Conservation (phyloP, 176 grass and related monocot species). For the Cymbopogon citratus region DNA sequence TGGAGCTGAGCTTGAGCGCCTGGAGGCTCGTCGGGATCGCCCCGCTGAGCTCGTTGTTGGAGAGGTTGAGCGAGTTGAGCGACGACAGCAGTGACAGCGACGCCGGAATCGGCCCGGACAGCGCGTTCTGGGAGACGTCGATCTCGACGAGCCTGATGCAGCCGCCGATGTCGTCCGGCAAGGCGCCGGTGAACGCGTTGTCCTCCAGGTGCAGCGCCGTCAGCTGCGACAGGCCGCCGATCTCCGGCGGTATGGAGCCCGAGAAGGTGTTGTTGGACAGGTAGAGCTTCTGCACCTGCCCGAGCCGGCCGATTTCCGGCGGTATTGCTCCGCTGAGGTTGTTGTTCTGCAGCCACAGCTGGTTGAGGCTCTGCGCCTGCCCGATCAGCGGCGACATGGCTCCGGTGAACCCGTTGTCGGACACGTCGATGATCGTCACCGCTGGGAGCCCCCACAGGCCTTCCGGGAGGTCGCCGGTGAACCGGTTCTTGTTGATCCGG, state of each 20-base stretch:
- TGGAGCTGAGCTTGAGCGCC: conserved; percentile 59
- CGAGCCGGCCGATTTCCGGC: conserved; percentile 45
- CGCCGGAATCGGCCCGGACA: conserved; percentile 50
- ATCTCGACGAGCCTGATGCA: conserved; percentile 57
- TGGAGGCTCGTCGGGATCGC: conserved; percentile 54
- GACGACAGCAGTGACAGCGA: conserved; percentile 39
- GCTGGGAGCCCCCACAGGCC: conserved; percentile 56
- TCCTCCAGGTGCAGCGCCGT: conserved; percentile 52
- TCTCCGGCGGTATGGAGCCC: conserved; percentile 48
- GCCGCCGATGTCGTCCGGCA: conserved; percentile 45
- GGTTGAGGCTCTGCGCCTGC: conserved; percentile 40
- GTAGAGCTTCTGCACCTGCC: conserved; percentile 55
- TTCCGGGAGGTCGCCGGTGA: conserved; percentile 47
- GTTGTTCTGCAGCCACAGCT: conserved; percentile 67
- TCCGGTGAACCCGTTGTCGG: conserved; percentile 67
- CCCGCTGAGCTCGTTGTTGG: conserved; percentile 49
- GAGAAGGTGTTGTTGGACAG: conserved; percentile 66
- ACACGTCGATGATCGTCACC: conserved; percentile 68
- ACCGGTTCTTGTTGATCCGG: conserved; percentile 65
- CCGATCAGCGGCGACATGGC: conserved; percentile 47
- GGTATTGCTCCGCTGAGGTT: conserved; percentile 42
- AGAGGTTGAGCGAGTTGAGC: conserved; percentile 73
- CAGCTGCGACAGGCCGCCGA: conserved; percentile 52
- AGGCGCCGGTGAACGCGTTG: conserved; percentile 41
- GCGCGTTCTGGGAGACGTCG: conserved; percentile 57